Conservation (phyloP, 352 stramenopile genomes). For the Phytopythium montanum region DNA sequence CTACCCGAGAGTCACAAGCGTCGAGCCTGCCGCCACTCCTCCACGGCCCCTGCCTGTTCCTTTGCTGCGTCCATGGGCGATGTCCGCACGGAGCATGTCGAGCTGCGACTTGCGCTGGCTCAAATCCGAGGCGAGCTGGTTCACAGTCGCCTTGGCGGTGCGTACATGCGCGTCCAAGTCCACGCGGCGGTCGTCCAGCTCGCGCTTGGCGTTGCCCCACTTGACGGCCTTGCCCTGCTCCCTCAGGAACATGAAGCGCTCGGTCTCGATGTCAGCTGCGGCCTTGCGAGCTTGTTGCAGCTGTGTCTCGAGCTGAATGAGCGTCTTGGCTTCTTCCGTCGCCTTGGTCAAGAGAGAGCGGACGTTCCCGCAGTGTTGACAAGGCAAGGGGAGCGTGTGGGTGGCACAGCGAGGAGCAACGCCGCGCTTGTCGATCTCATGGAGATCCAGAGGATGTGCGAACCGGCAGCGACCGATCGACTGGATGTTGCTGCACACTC, state of each 20-base stretch:
- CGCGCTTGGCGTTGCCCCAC: constrained; percentile 54
- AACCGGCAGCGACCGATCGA: constrained; percentile 59
- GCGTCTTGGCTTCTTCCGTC: constrained; percentile 11
- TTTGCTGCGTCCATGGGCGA: constrained; percentile 32
- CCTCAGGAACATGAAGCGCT: constrained; percentile 41
- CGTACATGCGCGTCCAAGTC: constrained; percentile 24
- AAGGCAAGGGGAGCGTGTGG: constrained; percentile 59
- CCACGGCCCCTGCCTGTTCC: constrained; percentile 39
- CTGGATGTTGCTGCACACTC: constrained; percentile 60
- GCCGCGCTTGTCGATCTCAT: constrained; percentile 44
- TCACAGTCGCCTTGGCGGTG: constrained; percentile 8
- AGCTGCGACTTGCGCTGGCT: constrained; percentile 9
- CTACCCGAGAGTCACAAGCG: no score
- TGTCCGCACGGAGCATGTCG: constrained; percentile 22
- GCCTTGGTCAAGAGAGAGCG: constrained; percentile 19
- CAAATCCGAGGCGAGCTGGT: constrained; percentile 12
- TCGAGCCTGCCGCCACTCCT: constrained; percentile 3
- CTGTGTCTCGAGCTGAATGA: constrained; percentile 31
- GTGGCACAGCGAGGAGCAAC: constrained; percentile 35
- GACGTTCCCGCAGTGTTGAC: constrained; percentile 50
- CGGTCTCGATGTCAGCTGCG: constrained; percentile 41
- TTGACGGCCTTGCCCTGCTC: constrained; percentile 40
- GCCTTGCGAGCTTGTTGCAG: constrained; percentile 25
- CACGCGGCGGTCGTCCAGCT: constrained; percentile 35
- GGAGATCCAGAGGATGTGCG: constrained; percentile 43